phyloP scores from a whole-genome alignment of 352 stramenopile genomes.

The Pythium oligandrum region DNA sequence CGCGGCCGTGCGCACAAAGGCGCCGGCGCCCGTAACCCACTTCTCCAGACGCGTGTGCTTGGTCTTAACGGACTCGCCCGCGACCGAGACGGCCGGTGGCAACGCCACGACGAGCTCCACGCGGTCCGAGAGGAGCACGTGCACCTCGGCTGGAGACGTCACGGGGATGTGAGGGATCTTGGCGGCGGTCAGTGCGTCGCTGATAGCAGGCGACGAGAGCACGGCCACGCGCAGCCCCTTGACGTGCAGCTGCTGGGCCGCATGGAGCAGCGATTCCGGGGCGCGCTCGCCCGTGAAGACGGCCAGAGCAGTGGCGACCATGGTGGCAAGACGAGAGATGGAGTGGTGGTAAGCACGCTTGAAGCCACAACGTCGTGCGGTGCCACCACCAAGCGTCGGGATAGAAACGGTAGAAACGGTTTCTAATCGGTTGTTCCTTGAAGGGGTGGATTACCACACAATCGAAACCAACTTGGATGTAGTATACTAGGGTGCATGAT shows the following conservation, averaged over 20 bases:
- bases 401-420: slow-evolving; percentile 12
- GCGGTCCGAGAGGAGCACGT: slow-evolving; percentile 64
- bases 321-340: slow-evolving; percentile 13
- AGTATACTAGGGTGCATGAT: not conserved
- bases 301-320: slow-evolving; percentile 45
- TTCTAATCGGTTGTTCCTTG: not conserved
- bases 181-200: slow-evolving; percentile 52
- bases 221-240: slow-evolving; percentile 57
- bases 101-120: slow-evolving; percentile 65
- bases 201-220: slow-evolving; percentile 48
- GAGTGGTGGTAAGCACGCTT: not conserved
- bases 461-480: not conserved
- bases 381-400: slow-evolving; percentile 7
- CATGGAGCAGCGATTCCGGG: slow-evolving; percentile 37
- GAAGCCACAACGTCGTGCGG: slow-evolving; percentile 1
- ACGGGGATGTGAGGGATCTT: slow-evolving; percentile 77
- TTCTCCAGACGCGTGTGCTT: slow-evolving; percentile 40
- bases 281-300: slow-evolving; percentile 64
- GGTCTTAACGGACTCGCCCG: slow-evolving; percentile 28
- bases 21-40: slow-evolving; percentile 72
- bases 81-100: slow-evolving; percentile 27
- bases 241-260: slow-evolving; percentile 43
- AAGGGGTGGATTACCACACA: too few relatives aligned
- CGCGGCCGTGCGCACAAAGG: slow-evolving; percentile 77
- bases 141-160: slow-evolving; percentile 49